Conservation (phyloP, 176 grass and related monocot species). For the Tillandsia fasciculata region DNA sequence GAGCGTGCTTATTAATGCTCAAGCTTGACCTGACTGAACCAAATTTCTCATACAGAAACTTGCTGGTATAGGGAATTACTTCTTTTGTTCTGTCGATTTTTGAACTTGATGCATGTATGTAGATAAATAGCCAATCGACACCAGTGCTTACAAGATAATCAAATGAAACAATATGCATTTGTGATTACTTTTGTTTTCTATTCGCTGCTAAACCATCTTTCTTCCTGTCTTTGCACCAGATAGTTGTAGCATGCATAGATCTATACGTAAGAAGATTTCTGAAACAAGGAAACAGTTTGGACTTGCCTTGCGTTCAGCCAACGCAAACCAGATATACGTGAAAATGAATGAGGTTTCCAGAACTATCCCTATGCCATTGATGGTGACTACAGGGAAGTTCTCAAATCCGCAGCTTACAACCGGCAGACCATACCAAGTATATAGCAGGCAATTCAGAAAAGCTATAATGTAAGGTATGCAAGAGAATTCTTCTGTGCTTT, state of each 20-base stretch:
- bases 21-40: not conserved
- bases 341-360: constrained; percentile 47
- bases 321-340: constrained; percentile 67
- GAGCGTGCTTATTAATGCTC: not conserved
- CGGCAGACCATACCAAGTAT: constrained; percentile 59
- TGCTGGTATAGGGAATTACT: too few relatives aligned
- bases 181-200: not conserved
- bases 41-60: not conserved
- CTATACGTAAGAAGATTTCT: not conserved
- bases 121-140: too few relatives aligned
- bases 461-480: constrained; percentile 52
- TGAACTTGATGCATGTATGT: not conserved
- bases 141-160: too few relatives aligned
- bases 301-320: constrained; percentile 41
- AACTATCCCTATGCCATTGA: constrained; percentile 39
- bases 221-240: not conserved
- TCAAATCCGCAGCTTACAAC: constrained; percentile 62
- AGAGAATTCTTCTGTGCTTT: constrained; percentile 54
- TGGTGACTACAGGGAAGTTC: constrained; percentile 37
- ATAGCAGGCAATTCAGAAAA: constrained; percentile 44
- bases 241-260: not conserved
- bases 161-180: too few relatives aligned
- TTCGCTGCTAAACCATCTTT: not conserved
- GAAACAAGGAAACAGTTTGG: not conserved
- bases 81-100: too few relatives aligned